These are phyloP conservation scores for Fibroporia radiculosa DNA, from an alignment of 768 basidiomycete genomes.

Conservation along the genomic window DNA sequence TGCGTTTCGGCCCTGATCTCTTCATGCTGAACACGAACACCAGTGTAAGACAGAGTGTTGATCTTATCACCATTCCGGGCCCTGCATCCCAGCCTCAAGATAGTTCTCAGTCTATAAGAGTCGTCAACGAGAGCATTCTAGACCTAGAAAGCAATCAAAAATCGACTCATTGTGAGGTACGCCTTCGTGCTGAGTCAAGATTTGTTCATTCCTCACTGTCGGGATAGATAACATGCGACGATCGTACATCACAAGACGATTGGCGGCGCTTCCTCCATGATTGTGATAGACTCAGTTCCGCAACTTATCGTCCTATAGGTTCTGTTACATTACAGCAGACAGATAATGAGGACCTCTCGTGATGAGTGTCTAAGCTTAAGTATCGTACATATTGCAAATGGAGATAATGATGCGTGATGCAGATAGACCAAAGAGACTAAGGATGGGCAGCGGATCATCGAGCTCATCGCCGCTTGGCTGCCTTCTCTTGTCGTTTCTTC, in stretches of 20 bases:
- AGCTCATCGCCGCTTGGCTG: constrained; percentile 58
- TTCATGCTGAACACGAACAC: constrained; percentile 42
- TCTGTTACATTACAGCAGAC: background rate
- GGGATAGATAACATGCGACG: constrained; percentile 38
- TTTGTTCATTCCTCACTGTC: background rate
- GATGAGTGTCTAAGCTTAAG: too few species aligned
- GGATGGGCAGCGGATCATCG: too few species aligned
- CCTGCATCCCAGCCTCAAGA: background rate
- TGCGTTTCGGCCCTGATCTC: constrained; percentile 27
- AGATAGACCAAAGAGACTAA: constrained; percentile 13
- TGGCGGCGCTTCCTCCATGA: constrained; percentile 40
- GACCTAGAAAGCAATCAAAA: constrained; percentile 51
- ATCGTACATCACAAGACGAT: constrained; percentile 25
- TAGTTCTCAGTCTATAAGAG: constrained; percentile 12
- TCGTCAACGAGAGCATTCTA: constrained; percentile 37
- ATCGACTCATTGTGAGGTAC: constrained; percentile 47
- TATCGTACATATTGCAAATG: constrained; percentile 1
- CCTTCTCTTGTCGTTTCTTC: constrained; percentile 72
- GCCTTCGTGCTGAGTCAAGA: constrained; percentile 5
- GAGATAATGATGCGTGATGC: background rate
- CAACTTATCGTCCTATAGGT: constrained; percentile 11
- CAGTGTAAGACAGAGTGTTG: constrained; percentile 39
- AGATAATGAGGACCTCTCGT: background rate
- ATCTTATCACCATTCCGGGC: constrained; percentile 10
- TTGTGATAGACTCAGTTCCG: constrained; percentile 37